Evolutionary conservation across 805 yeast genomes (phyloP).

Genomic region (Jamesozyma jinghongensis): DNA sequence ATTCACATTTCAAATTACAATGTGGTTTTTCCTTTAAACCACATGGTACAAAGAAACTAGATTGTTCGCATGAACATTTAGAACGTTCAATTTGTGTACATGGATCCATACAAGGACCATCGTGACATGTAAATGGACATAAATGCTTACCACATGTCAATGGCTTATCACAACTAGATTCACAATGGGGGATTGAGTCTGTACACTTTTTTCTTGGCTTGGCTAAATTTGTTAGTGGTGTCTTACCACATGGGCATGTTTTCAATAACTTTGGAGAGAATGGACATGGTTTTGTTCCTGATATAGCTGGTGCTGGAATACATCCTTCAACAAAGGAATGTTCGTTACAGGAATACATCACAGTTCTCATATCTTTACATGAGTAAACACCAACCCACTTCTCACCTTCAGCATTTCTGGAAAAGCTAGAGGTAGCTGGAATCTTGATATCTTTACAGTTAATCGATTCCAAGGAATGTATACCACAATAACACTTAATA

Average conservation of each 20-base stretch:
- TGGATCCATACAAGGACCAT: constrained; percentile 60
- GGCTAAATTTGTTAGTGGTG: constrained; percentile 34
- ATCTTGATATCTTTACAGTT: constrained; percentile 37
- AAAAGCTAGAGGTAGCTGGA: constrained; percentile 28
- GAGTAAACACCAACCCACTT: constrained; percentile 45
- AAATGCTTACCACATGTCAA: constrained; percentile 63
- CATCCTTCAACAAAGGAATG: constrained; percentile 48
- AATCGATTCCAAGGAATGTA: constrained; percentile 32
- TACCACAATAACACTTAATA: constrained; percentile 71
- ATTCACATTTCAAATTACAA: constrained; percentile 66
- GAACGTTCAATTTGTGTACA: constrained; percentile 47
- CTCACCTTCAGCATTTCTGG: constrained; percentile 20
- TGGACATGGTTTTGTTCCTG: constrained; percentile 41
- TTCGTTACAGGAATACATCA: constrained; percentile 52
- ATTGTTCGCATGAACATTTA: constrained; percentile 56
- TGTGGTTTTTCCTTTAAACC: constrained; percentile 42
- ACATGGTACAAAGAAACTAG: constrained; percentile 56
- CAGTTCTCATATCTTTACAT: constrained; percentile 39
- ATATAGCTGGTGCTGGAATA: constrained; percentile 24
- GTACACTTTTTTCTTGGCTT: constrained; percentile 49
- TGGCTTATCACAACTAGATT: constrained; percentile 48
- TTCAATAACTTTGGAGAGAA: constrained; percentile 49
- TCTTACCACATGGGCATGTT: constrained; percentile 76
- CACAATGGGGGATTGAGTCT: constrained; percentile 76
- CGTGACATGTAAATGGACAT: constrained; percentile 66